Conservation (phyloP, 352 stramenopile species). For the Aphanomyces astaci region DNA sequence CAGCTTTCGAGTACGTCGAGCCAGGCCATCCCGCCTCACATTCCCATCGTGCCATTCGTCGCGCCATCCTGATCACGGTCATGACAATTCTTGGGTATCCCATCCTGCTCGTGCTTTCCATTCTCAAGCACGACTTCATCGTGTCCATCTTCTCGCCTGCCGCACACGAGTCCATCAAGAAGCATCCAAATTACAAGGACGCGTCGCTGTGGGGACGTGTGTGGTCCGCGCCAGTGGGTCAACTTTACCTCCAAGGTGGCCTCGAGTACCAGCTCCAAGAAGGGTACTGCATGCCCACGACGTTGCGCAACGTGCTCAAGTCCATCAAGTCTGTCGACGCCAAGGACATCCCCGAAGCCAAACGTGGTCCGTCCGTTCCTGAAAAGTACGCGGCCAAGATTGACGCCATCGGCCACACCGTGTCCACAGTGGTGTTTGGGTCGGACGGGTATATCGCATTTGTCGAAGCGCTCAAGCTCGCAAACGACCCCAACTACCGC, state of each 20-base stretch:
- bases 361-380: not conserved
- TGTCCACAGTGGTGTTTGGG: not conserved
- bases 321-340: not conserved
- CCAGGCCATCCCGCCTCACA: not conserved
- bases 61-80: not conserved
- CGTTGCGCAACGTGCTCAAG: conserved; percentile 13
- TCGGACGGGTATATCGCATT: conserved; percentile 16
- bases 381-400: not conserved
- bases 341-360: not conserved
- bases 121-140: not conserved
- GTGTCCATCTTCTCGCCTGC: not conserved
- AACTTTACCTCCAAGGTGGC: conserved; percentile 2
- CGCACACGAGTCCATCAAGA: not conserved
- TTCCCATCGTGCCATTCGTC: not conserved
- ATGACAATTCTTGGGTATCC: not conserved
- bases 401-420: not conserved
- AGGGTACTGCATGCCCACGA: conserved; percentile 17
- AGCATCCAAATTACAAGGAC: conserved; percentile 16
- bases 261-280: conserved; percentile 19
- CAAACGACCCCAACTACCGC: conserved; percentile 19
- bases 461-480: not conserved
- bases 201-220: not conserved
- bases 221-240: not conserved
- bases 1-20: not conserved
- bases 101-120: not conserved